Conservation (phyloP, 345 rosid species). For the Rhodamnia argentea region DNA sequence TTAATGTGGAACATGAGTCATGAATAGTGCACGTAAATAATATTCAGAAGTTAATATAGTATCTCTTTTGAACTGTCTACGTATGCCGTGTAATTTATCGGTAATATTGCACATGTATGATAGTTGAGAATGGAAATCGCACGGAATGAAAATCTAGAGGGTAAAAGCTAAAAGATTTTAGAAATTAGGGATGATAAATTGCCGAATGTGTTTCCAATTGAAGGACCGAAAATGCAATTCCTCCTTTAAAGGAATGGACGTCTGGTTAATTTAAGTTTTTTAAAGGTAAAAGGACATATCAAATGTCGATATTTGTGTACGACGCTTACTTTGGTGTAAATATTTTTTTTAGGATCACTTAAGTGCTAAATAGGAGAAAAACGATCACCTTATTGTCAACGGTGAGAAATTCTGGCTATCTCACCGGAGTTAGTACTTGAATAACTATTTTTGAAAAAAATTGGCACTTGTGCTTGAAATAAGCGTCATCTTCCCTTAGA, state of each 20-base stretch:
- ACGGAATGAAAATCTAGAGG: not conserved
- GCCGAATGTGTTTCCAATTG: too few species aligned
- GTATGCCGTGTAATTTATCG: not conserved
- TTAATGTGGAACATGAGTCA: not conserved
- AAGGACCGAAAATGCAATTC: not conserved
- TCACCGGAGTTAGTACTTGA: too few species aligned
- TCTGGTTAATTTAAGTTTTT: not conserved
- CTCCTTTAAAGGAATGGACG: not conserved
- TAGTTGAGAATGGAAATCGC: not conserved
- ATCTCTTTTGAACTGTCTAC: not conserved
- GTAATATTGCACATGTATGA: not conserved
- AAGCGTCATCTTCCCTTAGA: too few species aligned
- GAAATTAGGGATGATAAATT: not conserved
- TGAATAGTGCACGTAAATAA: not conserved
- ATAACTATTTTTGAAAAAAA: too few species aligned
- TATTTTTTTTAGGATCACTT: too few species aligned
- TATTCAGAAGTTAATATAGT: not conserved
- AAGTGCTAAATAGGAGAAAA: too few species aligned
- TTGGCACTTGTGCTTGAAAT: too few species aligned
- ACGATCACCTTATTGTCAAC: too few species aligned
- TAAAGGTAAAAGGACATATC: not conserved
- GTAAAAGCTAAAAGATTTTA: not conserved
- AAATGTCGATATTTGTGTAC: too few species aligned
- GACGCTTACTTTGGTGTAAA: too few species aligned
- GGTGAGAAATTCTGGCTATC: too few species aligned